Evolutionary conservation across 768 basidiomycete species (phyloP).

Genomic region (Boletus tomentosulus): DNA sequence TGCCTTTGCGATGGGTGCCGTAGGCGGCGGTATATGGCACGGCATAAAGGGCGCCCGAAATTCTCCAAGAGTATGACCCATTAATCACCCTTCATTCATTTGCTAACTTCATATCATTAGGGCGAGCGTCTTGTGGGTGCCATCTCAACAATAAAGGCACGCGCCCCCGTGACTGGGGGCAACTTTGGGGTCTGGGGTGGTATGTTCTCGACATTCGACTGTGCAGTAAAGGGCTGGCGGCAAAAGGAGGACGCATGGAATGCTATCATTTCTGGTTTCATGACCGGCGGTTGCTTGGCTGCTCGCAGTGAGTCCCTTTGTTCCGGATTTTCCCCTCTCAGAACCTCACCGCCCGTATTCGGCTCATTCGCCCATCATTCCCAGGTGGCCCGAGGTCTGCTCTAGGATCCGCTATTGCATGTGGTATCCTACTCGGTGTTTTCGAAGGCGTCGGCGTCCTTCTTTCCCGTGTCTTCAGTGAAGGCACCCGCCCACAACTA

Average conservation of each 20-base stretch:
- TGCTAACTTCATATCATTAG: slow-evolving; percentile 35
- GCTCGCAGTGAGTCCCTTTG: slow-evolving; percentile 70
- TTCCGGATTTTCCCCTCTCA: background rate
- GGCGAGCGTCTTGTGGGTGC: slow-evolving; percentile 95
- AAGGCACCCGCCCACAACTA: slow-evolving; percentile 74
- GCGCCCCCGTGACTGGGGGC: slow-evolving; percentile 96
- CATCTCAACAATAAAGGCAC: slow-evolving; percentile 93
- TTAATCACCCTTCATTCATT: background rate
- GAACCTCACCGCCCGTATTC: background rate
- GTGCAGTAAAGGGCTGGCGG: slow-evolving; percentile 93
- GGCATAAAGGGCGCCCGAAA: slow-evolving; percentile 97
- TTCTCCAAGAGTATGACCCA: slow-evolving; percentile 74
- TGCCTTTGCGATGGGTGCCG: slow-evolving; percentile 96
- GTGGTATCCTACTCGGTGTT: slow-evolving; percentile 92
- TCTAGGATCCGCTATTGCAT: slow-evolving; percentile 89
- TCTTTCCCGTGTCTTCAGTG: slow-evolving; percentile 83
- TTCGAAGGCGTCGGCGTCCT: slow-evolving; percentile 95
- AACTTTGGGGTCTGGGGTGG: slow-evolving; percentile 97
- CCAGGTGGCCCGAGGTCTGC: slow-evolving; percentile 90
- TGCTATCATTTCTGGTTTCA: slow-evolving; percentile 95
- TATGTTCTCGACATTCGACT: slow-evolving; percentile 98
- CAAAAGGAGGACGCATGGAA: slow-evolving; percentile 99
- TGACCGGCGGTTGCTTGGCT: slow-evolving; percentile 96
- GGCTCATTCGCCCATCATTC: slow-evolving; percentile 6
- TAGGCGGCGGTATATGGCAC: slow-evolving; percentile 98